These are phyloP conservation scores for Balansia obtecta DNA, from an alignment of 2,329 filamentous ascomycete genomes.

Conservation along the genomic window DNA sequence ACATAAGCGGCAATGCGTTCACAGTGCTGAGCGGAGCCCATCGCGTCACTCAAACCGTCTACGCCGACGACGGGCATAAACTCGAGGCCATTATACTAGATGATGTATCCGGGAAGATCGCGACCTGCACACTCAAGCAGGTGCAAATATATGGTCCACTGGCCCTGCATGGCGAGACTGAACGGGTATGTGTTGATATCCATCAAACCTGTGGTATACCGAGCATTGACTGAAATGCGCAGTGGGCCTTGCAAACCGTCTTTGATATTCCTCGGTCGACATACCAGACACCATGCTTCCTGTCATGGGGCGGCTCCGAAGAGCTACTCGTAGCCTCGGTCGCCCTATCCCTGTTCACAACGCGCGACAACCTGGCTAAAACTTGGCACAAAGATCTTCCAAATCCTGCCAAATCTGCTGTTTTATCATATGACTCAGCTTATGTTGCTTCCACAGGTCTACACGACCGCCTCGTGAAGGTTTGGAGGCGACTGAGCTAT, in stretches of 20 bases:
- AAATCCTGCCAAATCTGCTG: constrained; percentile 59
- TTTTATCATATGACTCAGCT: constrained; percentile 75
- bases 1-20: constrained; percentile 81
- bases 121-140: constrained; percentile 52
- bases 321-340: constrained; percentile 72
- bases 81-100: constrained; percentile 73
- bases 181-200: constrained; percentile 44
- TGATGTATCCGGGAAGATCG: constrained; percentile 73
- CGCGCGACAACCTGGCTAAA: constrained; percentile 33
- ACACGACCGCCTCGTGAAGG: constrained; percentile 75
- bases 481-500: constrained; percentile 83
- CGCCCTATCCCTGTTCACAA: constrained; percentile 56
- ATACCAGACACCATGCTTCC: constrained; percentile 25
- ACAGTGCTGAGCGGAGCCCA: constrained; percentile 67
- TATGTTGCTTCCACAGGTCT: constrained; percentile 72
- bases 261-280: constrained; percentile 31
- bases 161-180: constrained; percentile 53
- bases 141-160: constrained; percentile 72
- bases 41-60: constrained; percentile 77
- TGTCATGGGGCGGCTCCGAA: constrained; percentile 81
- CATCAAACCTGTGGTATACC: not conserved
- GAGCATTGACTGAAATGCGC: constrained; percentile 12
- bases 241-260: constrained; percentile 54
- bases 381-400: constrained; percentile 69
- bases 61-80: constrained; percentile 60